A percentile compares a stretch with the other conserved stretches of the same genome.
Conservation (phyloP, 441 rosid genomes). For the Corymbia calophylla region DNA sequence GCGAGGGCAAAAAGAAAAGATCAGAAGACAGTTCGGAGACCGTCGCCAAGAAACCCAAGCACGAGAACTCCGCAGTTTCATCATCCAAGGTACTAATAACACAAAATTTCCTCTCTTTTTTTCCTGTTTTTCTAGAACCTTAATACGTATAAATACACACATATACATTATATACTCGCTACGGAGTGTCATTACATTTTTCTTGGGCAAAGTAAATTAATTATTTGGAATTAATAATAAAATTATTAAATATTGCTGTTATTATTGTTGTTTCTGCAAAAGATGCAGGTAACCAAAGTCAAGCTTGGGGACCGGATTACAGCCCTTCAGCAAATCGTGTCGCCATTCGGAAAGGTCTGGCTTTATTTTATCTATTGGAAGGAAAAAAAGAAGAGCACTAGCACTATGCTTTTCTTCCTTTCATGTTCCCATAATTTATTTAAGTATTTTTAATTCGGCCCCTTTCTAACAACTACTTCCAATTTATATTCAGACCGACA, state of each 20-base stretch:
- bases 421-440: not conserved
- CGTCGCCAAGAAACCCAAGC: slow-evolving; percentile 44
- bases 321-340: slow-evolving; percentile 86
- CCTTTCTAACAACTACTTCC: not conserved
- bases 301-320: slow-evolving; percentile 79
- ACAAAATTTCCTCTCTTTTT: not conserved
- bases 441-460: not conserved
- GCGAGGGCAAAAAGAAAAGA: slow-evolving; percentile 60
- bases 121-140: not conserved
- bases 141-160: not conserved
- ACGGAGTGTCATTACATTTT: not conserved
- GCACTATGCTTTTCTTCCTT: not conserved
- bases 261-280: not conserved
- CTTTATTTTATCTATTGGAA: not conserved
- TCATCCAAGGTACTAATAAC: slow-evolving; percentile 41
- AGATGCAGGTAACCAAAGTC: slow-evolving; percentile 68
- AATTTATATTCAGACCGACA: slow-evolving; percentile 54
- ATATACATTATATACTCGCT: not conserved
- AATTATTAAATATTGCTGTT: not conserved
- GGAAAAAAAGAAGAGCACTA: slow-evolving; percentile 3
- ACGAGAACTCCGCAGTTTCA: slow-evolving; percentile 38
- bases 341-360: slow-evolving; percentile 84
- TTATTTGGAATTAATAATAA: not conserved
- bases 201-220: not conserved
- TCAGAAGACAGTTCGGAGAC: slow-evolving; percentile 41